A percentile compares a stretch with the other conserved stretches of the same genome.
These are phyloP conservation scores for Ceratobasidium theobromae DNA, from an alignment of 1,284 basidiomycete species.

Conservation along the genomic window DNA sequence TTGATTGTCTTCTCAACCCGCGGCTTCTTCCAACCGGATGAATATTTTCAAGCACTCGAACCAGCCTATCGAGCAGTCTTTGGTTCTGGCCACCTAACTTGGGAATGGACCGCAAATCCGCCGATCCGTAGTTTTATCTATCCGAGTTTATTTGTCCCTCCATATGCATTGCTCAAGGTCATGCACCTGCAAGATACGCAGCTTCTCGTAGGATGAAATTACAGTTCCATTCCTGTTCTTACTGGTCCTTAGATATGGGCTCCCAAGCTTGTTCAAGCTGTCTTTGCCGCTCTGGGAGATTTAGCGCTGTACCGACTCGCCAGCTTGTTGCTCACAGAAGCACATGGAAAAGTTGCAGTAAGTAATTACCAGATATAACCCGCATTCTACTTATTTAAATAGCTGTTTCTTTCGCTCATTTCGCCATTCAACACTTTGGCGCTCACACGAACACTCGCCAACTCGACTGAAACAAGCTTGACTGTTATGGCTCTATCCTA, in stretches of 20 bases:
- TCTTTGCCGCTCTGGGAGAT: constrained; percentile 81
- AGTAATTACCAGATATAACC: constrained; percentile 41
- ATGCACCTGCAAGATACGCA: constrained; percentile 54
- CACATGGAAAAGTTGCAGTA: constrained; percentile 66
- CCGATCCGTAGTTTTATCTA: constrained; percentile 74
- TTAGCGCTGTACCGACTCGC: constrained; percentile 70
- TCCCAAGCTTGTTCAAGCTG: constrained; percentile 79
- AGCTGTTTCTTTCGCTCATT: constrained; percentile 81
- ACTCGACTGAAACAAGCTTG: constrained; percentile 88
- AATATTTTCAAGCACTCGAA: constrained; percentile 94
- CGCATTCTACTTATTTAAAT: constrained; percentile 11
- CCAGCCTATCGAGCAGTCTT: constrained; percentile 88
- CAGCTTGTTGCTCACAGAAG: constrained; percentile 57
- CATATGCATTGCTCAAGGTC: constrained; percentile 70
- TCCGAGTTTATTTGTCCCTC: constrained; percentile 72
- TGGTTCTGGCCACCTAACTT: constrained; percentile 89
- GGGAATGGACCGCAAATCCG: constrained; percentile 86
- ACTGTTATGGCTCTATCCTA: constrained; percentile 75
- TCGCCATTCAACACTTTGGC: constrained; percentile 88
- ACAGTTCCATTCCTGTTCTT: constrained; percentile 6
- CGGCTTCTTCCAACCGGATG: constrained; percentile 97
- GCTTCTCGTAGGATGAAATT: constrained; percentile 53
- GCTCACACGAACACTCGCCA: constrained; percentile 87
- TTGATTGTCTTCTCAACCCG: constrained; percentile 63
- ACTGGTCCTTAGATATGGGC: constrained; percentile 53